Percentiles rank a stretch among this genome's conserved stretches.
Conservation (phyloP, 148 eudicot species). For the Diospyros kaki region DNA sequence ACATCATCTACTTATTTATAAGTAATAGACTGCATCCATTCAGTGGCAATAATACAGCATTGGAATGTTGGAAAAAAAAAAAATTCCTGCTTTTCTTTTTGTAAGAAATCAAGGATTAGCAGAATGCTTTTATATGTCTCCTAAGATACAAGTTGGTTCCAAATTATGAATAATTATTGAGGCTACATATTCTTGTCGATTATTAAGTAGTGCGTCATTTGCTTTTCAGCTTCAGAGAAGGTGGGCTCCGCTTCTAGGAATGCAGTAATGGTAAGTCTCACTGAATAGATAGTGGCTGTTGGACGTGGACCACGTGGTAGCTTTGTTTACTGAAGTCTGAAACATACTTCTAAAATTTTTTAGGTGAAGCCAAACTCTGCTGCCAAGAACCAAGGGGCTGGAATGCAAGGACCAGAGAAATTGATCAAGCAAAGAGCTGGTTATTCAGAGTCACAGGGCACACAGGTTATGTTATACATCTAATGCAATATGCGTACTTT, state of each 20-base stretch:
- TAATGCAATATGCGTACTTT: not conserved
- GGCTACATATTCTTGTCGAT: not conserved
- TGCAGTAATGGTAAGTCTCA: conserved; percentile 33
- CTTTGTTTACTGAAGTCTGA: not conserved
- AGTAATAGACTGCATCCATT: not conserved
- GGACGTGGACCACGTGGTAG: not conserved
- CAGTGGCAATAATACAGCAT: not conserved
- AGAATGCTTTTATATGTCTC: not conserved
- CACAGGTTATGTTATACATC: conserved; percentile 33
- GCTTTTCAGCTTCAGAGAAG: conserved; percentile 43
- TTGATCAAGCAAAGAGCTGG: conserved; percentile 30
- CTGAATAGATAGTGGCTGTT: not conserved
- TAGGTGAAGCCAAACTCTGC: conserved; percentile 43
- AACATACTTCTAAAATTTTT: conserved; percentile 10
- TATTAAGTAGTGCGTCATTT: conserved; percentile 11
- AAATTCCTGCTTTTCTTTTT: not conserved
- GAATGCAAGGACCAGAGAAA: conserved; percentile 37
- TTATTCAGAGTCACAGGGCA: conserved; percentile 42
- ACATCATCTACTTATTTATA: not conserved
- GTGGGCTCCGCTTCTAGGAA: conserved; percentile 29
- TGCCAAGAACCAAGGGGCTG: conserved; percentile 36
- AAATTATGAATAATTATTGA: not conserved
- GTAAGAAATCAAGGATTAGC: not conserved
- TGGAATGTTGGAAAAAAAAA: not conserved
- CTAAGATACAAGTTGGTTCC: not conserved